Evolutionary conservation across 2,329 filamentous ascomycete species (phyloP).

Genomic region (Amylocarpus encephaloides): DNA sequence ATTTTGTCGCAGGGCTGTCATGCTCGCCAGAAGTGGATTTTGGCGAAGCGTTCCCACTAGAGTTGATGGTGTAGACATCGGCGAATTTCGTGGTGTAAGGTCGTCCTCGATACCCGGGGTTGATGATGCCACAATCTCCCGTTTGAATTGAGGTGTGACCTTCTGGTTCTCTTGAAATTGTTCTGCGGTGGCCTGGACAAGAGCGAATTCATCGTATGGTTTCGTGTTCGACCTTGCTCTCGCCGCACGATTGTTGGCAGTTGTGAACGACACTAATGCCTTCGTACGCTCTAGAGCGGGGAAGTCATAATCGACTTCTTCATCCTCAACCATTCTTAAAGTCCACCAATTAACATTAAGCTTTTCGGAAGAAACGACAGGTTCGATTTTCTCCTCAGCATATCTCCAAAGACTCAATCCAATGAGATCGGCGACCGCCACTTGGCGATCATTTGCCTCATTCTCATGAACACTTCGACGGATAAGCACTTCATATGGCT

Average conservation of each 20-base stretch:
- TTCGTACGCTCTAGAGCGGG: constrained; percentile 70
- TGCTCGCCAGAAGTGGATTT: constrained; percentile 58
- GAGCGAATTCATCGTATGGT: constrained; percentile 75
- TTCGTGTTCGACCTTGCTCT: constrained; percentile 61
- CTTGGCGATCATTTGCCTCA: constrained; percentile 52
- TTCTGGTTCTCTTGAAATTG: constrained; percentile 65
- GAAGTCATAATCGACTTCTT: constrained; percentile 80
- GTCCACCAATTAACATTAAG: constrained; percentile 78
- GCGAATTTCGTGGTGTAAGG: constrained; percentile 33
- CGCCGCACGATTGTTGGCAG: constrained; percentile 66
- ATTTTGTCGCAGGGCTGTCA: constrained; percentile 44
- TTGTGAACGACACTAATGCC: constrained; percentile 71
- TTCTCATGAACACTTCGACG: constrained; percentile 63
- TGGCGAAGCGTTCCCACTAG: constrained; percentile 35
- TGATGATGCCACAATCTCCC: constrained; percentile 40
- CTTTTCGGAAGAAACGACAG: constrained; percentile 57
- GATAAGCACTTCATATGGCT: constrained; percentile 66
- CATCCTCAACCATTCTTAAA: constrained; percentile 76
- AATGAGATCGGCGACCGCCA: constrained; percentile 75
- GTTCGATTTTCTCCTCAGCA: constrained; percentile 67
- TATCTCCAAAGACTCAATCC: constrained; percentile 74
- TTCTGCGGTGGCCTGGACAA: constrained; percentile 64
- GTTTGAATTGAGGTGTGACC: constrained; percentile 59
- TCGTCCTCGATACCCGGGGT: constrained; percentile 35
- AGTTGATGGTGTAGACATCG: constrained; percentile 20